Evolutionary conservation across 768 basidiomycete species (phyloP).

Genomic region (Amanita pallidorosea): DNA sequence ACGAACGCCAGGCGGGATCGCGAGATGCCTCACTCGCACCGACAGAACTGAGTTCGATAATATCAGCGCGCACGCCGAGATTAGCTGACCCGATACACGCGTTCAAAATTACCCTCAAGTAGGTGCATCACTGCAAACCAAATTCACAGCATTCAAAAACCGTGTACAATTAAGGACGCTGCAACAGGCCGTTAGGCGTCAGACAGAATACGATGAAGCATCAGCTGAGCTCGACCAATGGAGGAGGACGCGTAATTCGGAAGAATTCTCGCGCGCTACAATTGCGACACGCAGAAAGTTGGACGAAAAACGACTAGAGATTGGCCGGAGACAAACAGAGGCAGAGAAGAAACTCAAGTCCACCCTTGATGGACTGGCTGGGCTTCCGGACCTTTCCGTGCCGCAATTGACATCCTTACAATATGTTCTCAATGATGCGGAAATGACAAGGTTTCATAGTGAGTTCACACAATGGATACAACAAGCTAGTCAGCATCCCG

Average conservation of each 20-base stretch:
- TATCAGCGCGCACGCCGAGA: neutral
- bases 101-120: constrained; percentile 7
- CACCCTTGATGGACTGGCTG: constrained; percentile 14
- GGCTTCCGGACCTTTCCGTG: constrained; percentile 16
- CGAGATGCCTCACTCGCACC: neutral
- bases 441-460: constrained; percentile 15
- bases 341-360: constrained; percentile 12
- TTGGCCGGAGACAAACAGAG: constrained; percentile 10
- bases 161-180: constrained; percentile 15
- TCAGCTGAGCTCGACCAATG: constrained; percentile 16
- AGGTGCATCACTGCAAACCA: neutral
- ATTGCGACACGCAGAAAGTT: constrained; percentile 18
- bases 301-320: constrained; percentile 10
- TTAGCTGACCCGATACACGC: constrained; percentile 6
- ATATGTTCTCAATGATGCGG: constrained; percentile 12
- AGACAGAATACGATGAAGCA: constrained; percentile 14
- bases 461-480: constrained; percentile 23
- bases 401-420: constrained; percentile 1
- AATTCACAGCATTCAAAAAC: constrained; percentile 1
- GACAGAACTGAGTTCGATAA: constrained; percentile 5
- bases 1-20: neutral
- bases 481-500: constrained; percentile 12
- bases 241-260: constrained; percentile 20
- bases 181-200: constrained; percentile 17
- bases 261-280: constrained; percentile 17